These are phyloP conservation scores for Selaginella tamariscina DNA, from an alignment of 75 land plant species.

Conservation along the genomic window DNA sequence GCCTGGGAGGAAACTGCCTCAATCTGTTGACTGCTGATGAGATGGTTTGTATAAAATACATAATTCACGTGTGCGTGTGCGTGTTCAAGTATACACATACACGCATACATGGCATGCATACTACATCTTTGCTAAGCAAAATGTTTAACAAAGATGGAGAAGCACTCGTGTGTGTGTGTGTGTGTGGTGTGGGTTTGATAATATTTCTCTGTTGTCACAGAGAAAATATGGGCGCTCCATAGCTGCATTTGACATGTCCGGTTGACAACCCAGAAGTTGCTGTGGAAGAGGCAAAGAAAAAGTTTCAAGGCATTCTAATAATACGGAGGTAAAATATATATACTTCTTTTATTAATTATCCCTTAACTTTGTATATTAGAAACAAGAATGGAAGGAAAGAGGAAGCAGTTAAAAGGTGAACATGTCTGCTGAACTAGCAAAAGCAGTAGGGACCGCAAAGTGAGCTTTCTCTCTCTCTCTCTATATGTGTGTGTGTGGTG, in stretches of 20 bases:
- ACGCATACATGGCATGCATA: no score
- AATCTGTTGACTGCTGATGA: conserved; percentile 21
- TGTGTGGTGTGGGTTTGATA: neutral
- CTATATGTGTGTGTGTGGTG: no score
- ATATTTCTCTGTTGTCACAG: conserved; percentile 14
- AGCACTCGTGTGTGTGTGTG: no score
- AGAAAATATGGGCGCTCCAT: conserved; percentile 13
- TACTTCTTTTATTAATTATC: neutral
- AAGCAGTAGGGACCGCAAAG: conserved; percentile 9
- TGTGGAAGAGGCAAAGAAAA: conserved; percentile 20
- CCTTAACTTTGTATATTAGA: conserved; percentile 3
- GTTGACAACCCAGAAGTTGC: conserved; percentile 14
- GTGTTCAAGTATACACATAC: no score
- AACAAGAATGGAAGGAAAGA: conserved; percentile 21
- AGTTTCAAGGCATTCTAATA: conserved; percentile 21
- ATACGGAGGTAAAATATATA: conserved; percentile 16
- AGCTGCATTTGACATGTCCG: conserved; percentile 18
- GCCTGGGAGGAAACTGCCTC: conserved; percentile 25
- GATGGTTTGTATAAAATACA: conserved; percentile 12
- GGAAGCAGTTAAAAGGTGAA: conserved; percentile 12
- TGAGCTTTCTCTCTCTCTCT: neutral
- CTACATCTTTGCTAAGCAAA: no score
- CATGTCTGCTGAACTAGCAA: conserved; percentile 12
- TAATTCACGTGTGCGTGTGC: neutral
- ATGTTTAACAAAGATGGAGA: no score